Evolutionary conservation across 441 rosid species (phyloP).

Genomic region (Brassica hybrid): DNA sequence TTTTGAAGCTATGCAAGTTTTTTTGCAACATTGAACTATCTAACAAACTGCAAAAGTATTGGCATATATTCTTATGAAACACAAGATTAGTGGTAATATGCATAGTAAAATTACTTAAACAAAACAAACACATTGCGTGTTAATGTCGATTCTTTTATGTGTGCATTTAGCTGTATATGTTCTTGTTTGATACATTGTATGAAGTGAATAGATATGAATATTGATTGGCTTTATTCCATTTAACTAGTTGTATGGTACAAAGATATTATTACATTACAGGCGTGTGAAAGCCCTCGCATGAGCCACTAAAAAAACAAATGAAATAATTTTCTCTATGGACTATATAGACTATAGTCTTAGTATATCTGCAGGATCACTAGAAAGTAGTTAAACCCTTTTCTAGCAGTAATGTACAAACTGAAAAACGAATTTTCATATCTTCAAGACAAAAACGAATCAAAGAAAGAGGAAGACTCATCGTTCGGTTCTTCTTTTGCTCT

Average conservation of each 20-base stretch:
- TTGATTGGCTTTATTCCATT: constrained; percentile 32
- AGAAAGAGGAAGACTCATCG: constrained; percentile 43
- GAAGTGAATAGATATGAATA: not conserved
- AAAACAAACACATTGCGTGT: not conserved
- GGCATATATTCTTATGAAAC: not conserved
- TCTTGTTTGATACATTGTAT: not conserved
- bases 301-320: constrained; percentile 51
- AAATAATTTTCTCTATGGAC: constrained; percentile 52
- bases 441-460: constrained; percentile 53
- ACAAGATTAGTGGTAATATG: not conserved
- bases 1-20: not conserved
- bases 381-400: constrained; percentile 19
- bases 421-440: constrained; percentile 21
- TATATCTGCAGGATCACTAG: constrained; percentile 39
- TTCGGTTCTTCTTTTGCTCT: constrained; percentile 64
- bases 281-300: constrained; percentile 40
- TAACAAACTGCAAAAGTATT: no score
- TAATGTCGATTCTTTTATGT: constrained; percentile 28
- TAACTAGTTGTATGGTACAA: constrained; percentile 33
- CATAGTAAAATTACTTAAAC: not conserved
- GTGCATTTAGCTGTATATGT: constrained; percentile 11
- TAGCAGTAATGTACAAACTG: constrained; percentile 30
- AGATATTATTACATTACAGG: constrained; percentile 24
- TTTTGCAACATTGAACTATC: not conserved
- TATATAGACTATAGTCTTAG: constrained; percentile 28